Percentiles rank a stretch among this genome's conserved stretches.
phyloP scores from a whole-genome alignment of 208 protist species.

The Leishmania lainsoni region DNA sequence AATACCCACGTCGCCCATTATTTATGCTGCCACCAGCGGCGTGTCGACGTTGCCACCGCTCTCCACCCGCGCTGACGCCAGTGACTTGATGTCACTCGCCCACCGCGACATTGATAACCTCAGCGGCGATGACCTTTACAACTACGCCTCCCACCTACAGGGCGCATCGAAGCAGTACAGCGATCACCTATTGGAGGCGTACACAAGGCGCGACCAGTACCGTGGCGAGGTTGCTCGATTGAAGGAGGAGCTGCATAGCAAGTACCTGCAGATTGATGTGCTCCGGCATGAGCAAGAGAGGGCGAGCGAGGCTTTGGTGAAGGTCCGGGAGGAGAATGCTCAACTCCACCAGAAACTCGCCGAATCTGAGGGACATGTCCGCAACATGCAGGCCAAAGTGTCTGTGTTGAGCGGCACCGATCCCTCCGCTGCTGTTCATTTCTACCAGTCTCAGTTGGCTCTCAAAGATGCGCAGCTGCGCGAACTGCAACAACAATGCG shows the following conservation, averaged over 20 bases:
- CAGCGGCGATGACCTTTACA: slow-evolving; percentile 50
- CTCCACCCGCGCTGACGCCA: slow-evolving; percentile 5
- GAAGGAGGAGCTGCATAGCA: slow-evolving; percentile 51
- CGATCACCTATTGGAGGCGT: slow-evolving; percentile 43
- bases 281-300: slow-evolving; percentile 25
- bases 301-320: neutral
- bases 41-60: slow-evolving; percentile 1
- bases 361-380: slow-evolving; percentile 22
- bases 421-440: slow-evolving; percentile 14
- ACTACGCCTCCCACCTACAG: slow-evolving; percentile 53
- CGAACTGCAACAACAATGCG: slow-evolving; percentile 15
- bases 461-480: slow-evolving; percentile 33
- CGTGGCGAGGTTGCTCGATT: slow-evolving; percentile 60
- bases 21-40: slow-evolving; percentile 42
- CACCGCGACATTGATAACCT: slow-evolving; percentile 39
- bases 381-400: slow-evolving; percentile 20
- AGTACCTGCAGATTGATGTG: slow-evolving; percentile 38
- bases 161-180: slow-evolving; percentile 39
- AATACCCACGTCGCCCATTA: slow-evolving; percentile 11
- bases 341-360: slow-evolving; percentile 29
- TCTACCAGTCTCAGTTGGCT: slow-evolving; percentile 30
- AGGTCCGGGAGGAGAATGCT: slow-evolving; percentile 22
- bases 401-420: slow-evolving; percentile 18
- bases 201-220: slow-evolving; percentile 62
- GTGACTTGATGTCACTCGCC: slow-evolving; percentile 36